Evolutionary conservation across 2,329 filamentous ascomycete genomes (phyloP).

Genomic region (Graphilbum fragrans): DNA sequence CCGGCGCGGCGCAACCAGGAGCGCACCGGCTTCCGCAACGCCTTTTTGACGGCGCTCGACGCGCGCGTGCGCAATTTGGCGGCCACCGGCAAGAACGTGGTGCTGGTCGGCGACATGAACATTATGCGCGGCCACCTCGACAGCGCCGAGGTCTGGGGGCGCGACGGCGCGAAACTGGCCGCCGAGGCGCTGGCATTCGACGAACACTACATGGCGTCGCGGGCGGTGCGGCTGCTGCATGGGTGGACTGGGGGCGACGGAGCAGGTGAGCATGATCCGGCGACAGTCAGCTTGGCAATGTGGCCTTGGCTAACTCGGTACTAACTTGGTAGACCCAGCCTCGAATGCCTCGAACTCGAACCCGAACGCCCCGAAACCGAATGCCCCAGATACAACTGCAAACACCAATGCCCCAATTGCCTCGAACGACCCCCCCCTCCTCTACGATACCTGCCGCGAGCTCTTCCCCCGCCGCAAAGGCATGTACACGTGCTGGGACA

Average conservation of each 20-base stretch:
- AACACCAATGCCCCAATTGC: background rate
- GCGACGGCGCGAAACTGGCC: constrained; percentile 46
- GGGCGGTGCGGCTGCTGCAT: constrained; percentile 58
- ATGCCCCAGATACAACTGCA: too few species aligned
- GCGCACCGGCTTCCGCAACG: constrained; percentile 69
- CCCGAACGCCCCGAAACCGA: too few species aligned
- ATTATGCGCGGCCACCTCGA: constrained; percentile 60
- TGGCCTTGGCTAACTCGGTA: too few species aligned
- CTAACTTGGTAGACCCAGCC: too few species aligned
- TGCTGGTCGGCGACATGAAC: constrained; percentile 83
- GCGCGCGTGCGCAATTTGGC: constrained; percentile 74
- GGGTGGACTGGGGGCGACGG: constrained; percentile 38
- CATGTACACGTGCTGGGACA: constrained; percentile 98
- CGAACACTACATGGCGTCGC: constrained; percentile 60
- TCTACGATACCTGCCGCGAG: constrained; percentile 74
- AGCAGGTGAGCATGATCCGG: constrained; percentile 56
- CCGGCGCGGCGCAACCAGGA: constrained; percentile 78
- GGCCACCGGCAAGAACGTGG: constrained; percentile 67
- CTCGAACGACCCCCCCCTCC: constrained; percentile 33
- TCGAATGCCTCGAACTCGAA: too few species aligned
- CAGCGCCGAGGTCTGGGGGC: constrained; percentile 48
- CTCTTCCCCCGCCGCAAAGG: constrained; percentile 70
- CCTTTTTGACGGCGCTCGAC: constrained; percentile 71
- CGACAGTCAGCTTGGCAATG: too few species aligned
- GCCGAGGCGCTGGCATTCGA: constrained; percentile 53